Conservation (phyloP, 306 rosid species). For the Glycine latifolia region DNA sequence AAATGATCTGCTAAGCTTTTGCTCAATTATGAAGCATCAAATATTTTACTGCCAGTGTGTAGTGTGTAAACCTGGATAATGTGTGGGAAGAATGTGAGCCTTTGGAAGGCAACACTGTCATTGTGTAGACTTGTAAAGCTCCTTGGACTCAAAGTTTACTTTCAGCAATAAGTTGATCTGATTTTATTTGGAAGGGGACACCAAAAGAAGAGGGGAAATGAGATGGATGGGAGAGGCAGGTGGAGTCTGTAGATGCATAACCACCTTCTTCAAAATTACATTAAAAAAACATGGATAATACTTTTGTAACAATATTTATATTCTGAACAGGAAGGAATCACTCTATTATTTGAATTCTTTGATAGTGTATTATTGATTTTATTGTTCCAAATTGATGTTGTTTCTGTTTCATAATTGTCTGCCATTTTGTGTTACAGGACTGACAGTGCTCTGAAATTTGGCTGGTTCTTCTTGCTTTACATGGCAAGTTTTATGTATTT, state of each 20-base stretch:
- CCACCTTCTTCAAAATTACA: slow-evolving; percentile 13
- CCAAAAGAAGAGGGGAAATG: slow-evolving; percentile 4
- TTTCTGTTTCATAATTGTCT: slow-evolving; percentile 41
- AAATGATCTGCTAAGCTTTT: slow-evolving; percentile 24
- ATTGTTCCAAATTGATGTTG: slow-evolving; percentile 6
- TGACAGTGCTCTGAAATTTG: slow-evolving; percentile 93
- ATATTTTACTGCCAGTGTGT: slow-evolving; percentile 4
- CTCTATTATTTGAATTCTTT: slow-evolving; percentile 15
- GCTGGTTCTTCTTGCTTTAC: slow-evolving; percentile 85
- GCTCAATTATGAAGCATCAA: slow-evolving; percentile 41
- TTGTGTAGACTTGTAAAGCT: slow-evolving; percentile 30
- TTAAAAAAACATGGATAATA: slow-evolving; percentile 29
- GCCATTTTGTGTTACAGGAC: slow-evolving; percentile 68
- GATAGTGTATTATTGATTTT: slow-evolving; percentile 32
- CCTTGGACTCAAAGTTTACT: slow-evolving; percentile 3
- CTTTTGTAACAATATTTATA: slow-evolving; percentile 32
- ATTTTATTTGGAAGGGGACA: slow-evolving; percentile 5
- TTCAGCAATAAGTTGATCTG: slow-evolving; percentile 21
- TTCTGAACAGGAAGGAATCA: background rate
- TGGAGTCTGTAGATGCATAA: slow-evolving; percentile 2
- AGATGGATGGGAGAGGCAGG: slow-evolving; percentile 11
- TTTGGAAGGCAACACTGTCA: slow-evolving; percentile 25
- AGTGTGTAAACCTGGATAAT: slow-evolving; percentile 17
- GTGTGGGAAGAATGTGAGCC: slow-evolving; percentile 35
- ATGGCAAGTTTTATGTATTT: slow-evolving; percentile 56